These are phyloP conservation scores for Suillus weaverae DNA, from an alignment of 768 basidiomycete species.

Conservation along the genomic window DNA sequence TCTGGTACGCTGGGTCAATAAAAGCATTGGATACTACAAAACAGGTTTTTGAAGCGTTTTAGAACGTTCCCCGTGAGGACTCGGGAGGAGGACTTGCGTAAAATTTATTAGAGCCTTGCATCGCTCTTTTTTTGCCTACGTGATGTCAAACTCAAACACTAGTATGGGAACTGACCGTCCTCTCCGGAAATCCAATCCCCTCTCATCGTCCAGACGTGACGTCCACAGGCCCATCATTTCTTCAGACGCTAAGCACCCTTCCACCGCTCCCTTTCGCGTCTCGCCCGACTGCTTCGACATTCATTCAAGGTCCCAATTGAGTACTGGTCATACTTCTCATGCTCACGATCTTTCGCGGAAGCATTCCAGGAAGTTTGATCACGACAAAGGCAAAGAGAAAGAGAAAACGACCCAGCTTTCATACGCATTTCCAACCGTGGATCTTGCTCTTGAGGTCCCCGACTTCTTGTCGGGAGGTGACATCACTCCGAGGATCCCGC, in stretches of 20 bases:
- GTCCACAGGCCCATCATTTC: slow-evolving; percentile 34
- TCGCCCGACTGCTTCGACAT: slow-evolving; percentile 47
- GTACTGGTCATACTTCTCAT: slow-evolving; percentile 30
- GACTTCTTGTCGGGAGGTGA: slow-evolving; percentile 26
- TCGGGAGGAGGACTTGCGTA: not conserved
- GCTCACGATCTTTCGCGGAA: slow-evolving; percentile 17
- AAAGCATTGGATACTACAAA: not conserved
- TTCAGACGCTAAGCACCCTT: slow-evolving; percentile 16
- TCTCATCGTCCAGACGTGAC: slow-evolving; percentile 55
- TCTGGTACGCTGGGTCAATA: not conserved
- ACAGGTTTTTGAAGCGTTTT: not conserved
- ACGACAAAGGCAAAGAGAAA: slow-evolving; percentile 27
- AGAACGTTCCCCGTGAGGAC: not conserved
- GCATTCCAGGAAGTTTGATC: slow-evolving; percentile 27
- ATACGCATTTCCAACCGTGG: slow-evolving; percentile 29
- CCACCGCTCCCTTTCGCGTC: slow-evolving; percentile 12
- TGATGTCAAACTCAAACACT: slow-evolving; percentile 20
- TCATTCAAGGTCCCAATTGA: slow-evolving; percentile 42
- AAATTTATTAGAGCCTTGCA: not conserved
- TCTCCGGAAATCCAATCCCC: slow-evolving; percentile 56
- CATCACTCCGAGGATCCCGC: slow-evolving; percentile 40
- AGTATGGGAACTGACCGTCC: slow-evolving; percentile 31
- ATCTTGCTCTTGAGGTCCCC: slow-evolving; percentile 25
- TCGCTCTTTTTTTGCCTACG: slow-evolving; percentile 3
- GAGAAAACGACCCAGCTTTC: slow-evolving; percentile 21